Evolutionary conservation across 1,284 basidiomycete species (phyloP).

Genomic region (Fistulinella staudtii): DNA sequence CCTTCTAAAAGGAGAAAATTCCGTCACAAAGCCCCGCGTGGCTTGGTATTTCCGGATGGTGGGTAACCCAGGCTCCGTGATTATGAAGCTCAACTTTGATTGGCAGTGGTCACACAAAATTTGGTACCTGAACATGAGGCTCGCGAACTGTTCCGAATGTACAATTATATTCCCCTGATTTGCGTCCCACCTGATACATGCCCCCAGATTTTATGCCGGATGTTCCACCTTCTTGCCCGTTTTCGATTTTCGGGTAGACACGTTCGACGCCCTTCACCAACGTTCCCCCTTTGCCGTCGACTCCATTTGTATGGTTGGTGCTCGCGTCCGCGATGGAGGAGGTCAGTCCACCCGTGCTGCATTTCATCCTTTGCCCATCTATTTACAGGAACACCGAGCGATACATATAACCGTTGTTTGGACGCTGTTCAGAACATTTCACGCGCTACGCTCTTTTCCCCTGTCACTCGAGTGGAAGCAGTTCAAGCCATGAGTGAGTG

Average conservation of each 20-base stretch:
- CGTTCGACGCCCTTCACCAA: constrained; percentile 74
- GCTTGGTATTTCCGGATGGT: constrained; percentile 68
- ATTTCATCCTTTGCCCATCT: constrained; percentile 3
- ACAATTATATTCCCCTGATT: neutral
- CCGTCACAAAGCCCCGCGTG: constrained; percentile 49
- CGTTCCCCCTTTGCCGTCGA: constrained; percentile 84
- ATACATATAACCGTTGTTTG: constrained; percentile 60
- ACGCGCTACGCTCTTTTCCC: constrained; percentile 80
- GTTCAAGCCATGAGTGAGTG: constrained; percentile 85
- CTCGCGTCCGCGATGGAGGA: constrained; percentile 83
- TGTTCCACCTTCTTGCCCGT: constrained; percentile 88
- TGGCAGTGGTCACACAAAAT: constrained; percentile 71
- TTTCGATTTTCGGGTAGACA: constrained; percentile 75
- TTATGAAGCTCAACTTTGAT: constrained; percentile 13
- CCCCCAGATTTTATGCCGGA: constrained; percentile 72
- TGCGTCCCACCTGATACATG: constrained; percentile 5
- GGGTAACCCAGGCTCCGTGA: constrained; percentile 13
- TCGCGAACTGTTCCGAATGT: constrained; percentile 81
- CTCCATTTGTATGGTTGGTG: constrained; percentile 86
- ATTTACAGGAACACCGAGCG: constrained; percentile 54
- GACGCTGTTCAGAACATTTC: constrained; percentile 84
- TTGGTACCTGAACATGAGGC: constrained; percentile 79
- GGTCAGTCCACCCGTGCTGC: constrained; percentile 42
- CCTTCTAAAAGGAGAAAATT: constrained; percentile 71
- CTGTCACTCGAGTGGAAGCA: constrained; percentile 77